A percentile compares a stretch with the other conserved stretches of the same genome.
Evolutionary conservation across 2,329 filamentous ascomycete genomes (phyloP).

Genomic region (Pseudodiploospora longispora): DNA sequence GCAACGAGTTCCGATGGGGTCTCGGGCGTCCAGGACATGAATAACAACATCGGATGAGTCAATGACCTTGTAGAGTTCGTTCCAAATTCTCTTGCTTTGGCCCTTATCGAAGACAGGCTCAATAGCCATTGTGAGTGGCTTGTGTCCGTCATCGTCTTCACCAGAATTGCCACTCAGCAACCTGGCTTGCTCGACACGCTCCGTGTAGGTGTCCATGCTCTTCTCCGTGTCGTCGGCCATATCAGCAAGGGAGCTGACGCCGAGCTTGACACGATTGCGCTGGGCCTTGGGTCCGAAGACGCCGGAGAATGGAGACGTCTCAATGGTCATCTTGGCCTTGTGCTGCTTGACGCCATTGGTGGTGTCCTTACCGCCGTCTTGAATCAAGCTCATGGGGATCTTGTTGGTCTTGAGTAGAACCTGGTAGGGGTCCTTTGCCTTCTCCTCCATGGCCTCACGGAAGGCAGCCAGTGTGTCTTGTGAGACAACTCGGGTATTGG

Average conservation of each 20-base stretch:
- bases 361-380: slow-evolving; percentile 59
- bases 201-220: slow-evolving; percentile 73
- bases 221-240: slow-evolving; percentile 72
- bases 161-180: slow-evolving; percentile 65
- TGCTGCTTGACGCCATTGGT: slow-evolving; percentile 87
- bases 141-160: slow-evolving; percentile 42
- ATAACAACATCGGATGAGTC: slow-evolving; percentile 94
- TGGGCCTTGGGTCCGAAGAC: slow-evolving; percentile 93
- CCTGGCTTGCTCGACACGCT: slow-evolving; percentile 70
- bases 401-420: slow-evolving; percentile 97
- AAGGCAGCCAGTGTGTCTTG: slow-evolving; percentile 84
- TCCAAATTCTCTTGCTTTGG: slow-evolving; percentile 93
- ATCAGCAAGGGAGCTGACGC: slow-evolving; percentile 72
- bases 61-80: slow-evolving; percentile 91
- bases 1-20: slow-evolving; percentile 85
- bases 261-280: slow-evolving; percentile 84
- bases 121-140: slow-evolving; percentile 49
- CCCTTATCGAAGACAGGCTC: slow-evolving; percentile 92
- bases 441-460: slow-evolving; percentile 84
- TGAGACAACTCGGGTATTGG: slow-evolving; percentile 81
- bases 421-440: slow-evolving; percentile 81
- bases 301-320: slow-evolving; percentile 75
- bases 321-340: slow-evolving; percentile 86
- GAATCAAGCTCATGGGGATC: slow-evolving; percentile 88
- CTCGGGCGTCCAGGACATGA: slow-evolving; percentile 85